Base-by-base conservation (phyloP, 2,329 filamentous ascomycete genomes). In the Xylaria multiplex region DNA sequence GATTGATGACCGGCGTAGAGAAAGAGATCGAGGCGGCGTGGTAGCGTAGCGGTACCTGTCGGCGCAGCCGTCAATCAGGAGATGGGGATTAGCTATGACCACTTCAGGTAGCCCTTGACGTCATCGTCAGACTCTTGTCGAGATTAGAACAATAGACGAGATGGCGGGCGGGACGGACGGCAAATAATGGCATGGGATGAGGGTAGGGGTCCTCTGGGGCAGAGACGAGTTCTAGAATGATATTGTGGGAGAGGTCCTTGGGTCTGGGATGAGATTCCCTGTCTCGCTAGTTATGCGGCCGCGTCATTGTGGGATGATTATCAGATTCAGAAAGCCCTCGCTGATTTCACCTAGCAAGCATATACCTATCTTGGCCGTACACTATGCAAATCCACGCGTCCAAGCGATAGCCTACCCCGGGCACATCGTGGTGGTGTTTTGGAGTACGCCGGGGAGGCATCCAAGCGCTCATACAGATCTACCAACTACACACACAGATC, bases 281-380 rank as follows among this genome's bases (percentile, higher is more conserved):
- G 65, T 42, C 62, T 58, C 45, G 62, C 62, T 55, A 58, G 59
- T 46, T 32, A 64, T 63, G 62, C 62, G 65, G 65, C 61, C 62
- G 62, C 66, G 66, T 68, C 66, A 68, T 68, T 65, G 62, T 67
- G 62, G 62, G 45, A 67, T 64, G 56, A 64, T 64, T 64, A 64
- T 67, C 61, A 67, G 65, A 67, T 67, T 62, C 61, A 53, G 50
- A 48, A 49, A 48, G 22, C 40, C 35, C 48, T 50, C 59, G 45
- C 56, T 59, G 59, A 45, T 27, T 59, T 56, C 64, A 66, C 30
- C 49, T 45, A 42, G 45, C 50, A 59, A 35, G 58, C 54, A 63
- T 48, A 43, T 27, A 40, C 64, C 54, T 58, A 48, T 45, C 32
- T 40, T 48, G 27, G 35, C 52, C 52, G 46, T 14, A 27, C 27